phyloP scores from a whole-genome alignment of 768 basidiomycete genomes.

The Lyophyllum shimeji region DNA sequence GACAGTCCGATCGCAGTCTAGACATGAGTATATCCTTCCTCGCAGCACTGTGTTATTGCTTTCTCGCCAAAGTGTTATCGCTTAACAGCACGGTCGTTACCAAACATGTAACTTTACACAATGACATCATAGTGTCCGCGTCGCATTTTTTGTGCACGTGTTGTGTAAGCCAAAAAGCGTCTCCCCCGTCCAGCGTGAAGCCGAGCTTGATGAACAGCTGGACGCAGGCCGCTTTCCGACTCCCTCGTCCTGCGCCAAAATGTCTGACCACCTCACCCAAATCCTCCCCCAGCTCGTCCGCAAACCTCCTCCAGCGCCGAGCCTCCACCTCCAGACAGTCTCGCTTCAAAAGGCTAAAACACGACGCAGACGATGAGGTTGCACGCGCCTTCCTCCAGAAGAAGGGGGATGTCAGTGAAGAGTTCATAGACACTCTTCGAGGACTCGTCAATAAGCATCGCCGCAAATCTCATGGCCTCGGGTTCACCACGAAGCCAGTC shows the following conservation, averaged over 20 bases:
- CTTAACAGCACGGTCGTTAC: too few species aligned
- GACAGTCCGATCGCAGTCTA: neutral
- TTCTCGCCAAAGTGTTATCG: too few species aligned
- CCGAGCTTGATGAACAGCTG: conserved; percentile 1
- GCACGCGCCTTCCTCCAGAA: neutral
- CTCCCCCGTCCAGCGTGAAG: neutral
- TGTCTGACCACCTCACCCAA: neutral
- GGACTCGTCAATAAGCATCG: neutral
- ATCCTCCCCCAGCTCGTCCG: neutral
- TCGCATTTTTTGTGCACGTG: neutral
- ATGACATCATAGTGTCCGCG: too few species aligned
- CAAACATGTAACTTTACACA: too few species aligned
- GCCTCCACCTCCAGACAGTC: neutral
- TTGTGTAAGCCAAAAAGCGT: neutral
- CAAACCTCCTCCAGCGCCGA: neutral
- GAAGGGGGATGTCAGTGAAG: neutral
- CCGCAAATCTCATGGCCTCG: neutral
- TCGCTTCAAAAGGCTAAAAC: neutral
- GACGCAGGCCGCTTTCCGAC: neutral
- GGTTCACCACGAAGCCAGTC: neutral
- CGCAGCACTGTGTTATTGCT: too few species aligned
- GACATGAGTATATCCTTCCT: neutral
- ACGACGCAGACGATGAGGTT: neutral
- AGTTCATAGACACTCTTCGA: neutral
- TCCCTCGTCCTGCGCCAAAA: neutral